Conservation (phyloP, 257 asterid genomes). For the Salvia splendens region DNA sequence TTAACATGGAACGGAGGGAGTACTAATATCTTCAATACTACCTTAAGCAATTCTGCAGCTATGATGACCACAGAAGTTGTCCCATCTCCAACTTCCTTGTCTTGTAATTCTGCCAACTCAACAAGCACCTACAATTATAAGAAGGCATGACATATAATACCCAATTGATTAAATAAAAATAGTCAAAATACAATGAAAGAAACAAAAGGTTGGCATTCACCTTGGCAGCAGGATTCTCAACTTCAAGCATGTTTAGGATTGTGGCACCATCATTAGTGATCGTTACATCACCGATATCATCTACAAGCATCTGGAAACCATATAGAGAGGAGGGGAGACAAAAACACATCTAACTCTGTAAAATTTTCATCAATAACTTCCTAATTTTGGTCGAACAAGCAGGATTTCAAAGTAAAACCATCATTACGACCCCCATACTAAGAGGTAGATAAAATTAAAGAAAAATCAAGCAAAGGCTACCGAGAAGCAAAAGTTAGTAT, state of each 20-base stretch:
- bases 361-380: no score
- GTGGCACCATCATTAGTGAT: conserved; percentile 99
- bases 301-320: conserved; percentile 86
- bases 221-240: conserved; percentile 99
- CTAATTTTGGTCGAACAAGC: no score
- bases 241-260: conserved; percentile 90
- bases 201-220: conserved; percentile 34
- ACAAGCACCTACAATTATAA: conserved; percentile 70
- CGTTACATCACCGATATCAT: conserved; percentile 96
- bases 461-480: not conserved
- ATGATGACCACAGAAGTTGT: conserved; percentile 94
- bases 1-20: no score
- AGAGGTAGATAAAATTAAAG: conserved; percentile 4
- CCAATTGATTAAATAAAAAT: not conserved
- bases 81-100: conserved; percentile 98
- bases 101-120: conserved; percentile 98
- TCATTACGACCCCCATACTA: not conserved
- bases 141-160: conserved; percentile 1
- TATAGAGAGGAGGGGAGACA: conserved; percentile 15
- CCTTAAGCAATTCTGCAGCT: conserved; percentile 99
- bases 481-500: not conserved
- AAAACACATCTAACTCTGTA: conserved; percentile 6
- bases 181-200: not conserved
- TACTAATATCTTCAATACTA: conserved; percentile 30
- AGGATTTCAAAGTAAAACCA: not conserved